Evolutionary conservation across 2,329 filamentous ascomycete species (phyloP).

Genomic region (Epichloe coenophiala): DNA sequence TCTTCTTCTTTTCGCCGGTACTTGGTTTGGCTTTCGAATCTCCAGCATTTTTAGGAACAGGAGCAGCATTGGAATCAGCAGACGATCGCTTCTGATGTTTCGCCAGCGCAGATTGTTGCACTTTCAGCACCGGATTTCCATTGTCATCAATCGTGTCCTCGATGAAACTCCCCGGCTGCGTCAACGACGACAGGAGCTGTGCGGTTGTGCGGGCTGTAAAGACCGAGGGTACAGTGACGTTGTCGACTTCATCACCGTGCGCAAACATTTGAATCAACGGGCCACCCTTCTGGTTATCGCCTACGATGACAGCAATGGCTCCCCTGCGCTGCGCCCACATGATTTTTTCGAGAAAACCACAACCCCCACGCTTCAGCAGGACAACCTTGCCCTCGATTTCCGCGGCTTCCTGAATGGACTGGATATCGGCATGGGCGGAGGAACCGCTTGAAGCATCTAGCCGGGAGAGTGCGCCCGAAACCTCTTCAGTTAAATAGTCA

Average conservation of each 20-base stretch:
- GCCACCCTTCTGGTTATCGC: slow-evolving; percentile 81
- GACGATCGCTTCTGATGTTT: slow-evolving; percentile 17
- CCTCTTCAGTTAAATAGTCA: slow-evolving; percentile 57
- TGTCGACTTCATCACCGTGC: slow-evolving; percentile 78
- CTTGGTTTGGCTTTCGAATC: slow-evolving; percentile 14
- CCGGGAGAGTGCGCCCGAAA: slow-evolving; percentile 19
- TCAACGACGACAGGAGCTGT: slow-evolving; percentile 77
- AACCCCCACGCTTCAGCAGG: slow-evolving; percentile 85
- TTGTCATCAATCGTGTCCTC: slow-evolving; percentile 48
- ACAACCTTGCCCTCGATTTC: slow-evolving; percentile 92
- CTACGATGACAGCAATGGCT: slow-evolving; percentile 80
- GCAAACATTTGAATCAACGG: slow-evolving; percentile 96
- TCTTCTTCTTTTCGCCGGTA: slow-evolving; percentile 12
- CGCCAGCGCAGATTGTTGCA: slow-evolving; percentile 32
- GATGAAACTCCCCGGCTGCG: slow-evolving; percentile 54
- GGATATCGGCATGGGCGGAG: slow-evolving; percentile 69
- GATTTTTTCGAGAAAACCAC: slow-evolving; percentile 92
- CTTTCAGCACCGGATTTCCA: slow-evolving; percentile 40
- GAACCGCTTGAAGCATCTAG: slow-evolving; percentile 21
- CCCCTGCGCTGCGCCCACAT: slow-evolving; percentile 93
- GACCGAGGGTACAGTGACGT: slow-evolving; percentile 83
- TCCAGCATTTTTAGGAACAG: slow-evolving; percentile 14
- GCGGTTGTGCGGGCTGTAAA: slow-evolving; percentile 94
- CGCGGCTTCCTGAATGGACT: slow-evolving; percentile 78
- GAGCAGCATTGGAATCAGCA: slow-evolving; percentile 17